Conservation (phyloP, 2,329 filamentous ascomycete genomes). For the Colletotrichum lupini region DNA sequence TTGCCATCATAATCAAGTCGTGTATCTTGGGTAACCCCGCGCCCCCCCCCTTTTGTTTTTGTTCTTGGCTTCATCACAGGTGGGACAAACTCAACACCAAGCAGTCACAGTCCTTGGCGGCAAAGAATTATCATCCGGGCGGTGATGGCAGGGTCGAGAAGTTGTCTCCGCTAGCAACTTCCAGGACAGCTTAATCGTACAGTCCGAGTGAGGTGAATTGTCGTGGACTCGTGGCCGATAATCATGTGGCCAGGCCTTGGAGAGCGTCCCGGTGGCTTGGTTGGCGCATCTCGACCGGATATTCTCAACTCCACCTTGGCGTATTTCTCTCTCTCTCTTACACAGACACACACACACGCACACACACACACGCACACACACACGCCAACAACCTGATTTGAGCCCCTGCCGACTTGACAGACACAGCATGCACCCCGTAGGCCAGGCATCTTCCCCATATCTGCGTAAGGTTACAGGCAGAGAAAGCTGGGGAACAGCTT, state of each 20-base stretch:
- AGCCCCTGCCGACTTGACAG: constrained; percentile 4
- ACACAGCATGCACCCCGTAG: neutral
- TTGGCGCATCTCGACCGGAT: constrained; percentile 18
- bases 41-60: too few species aligned
- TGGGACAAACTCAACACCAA: neutral
- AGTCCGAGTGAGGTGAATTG: neutral
- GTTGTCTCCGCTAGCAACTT: neutral
- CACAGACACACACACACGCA: too few species aligned
- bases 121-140: neutral
- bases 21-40: neutral
- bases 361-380: too few species aligned
- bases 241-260: neutral
- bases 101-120: neutral
- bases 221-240: neutral
- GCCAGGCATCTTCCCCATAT: constrained; percentile 1
- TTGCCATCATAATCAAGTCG: neutral
- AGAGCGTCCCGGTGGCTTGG: neutral
- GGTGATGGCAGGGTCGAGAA: neutral
- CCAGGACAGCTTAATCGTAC: neutral
- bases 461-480: neutral
- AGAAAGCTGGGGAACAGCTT: constrained; percentile 20
- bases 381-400: neutral
- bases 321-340: neutral
- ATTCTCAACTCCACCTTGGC: constrained; percentile 22
- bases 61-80: neutral